These are phyloP conservation scores for Heliocybe sulcata DNA, from an alignment of 1,284 basidiomycete species.

Conservation along the genomic window DNA sequence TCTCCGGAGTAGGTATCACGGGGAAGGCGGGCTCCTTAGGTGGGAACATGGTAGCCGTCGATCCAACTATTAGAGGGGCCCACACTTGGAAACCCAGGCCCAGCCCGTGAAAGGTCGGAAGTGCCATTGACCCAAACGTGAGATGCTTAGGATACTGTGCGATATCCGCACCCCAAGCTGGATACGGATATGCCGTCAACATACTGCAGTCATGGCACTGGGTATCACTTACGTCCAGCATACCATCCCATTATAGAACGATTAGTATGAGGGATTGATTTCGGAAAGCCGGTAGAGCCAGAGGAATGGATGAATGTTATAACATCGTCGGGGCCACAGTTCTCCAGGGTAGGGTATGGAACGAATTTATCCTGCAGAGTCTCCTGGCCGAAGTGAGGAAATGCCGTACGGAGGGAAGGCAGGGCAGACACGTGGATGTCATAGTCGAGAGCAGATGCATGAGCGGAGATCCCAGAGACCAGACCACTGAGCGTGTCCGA, in stretches of 20 bases:
- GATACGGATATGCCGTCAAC: too few species aligned
- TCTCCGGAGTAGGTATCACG: constrained; percentile 11
- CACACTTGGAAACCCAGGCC: constrained; percentile 11
- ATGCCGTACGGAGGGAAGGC: not conserved
- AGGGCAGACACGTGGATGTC: not conserved
- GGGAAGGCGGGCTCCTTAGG: constrained; percentile 8
- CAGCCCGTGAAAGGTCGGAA: constrained; percentile 15
- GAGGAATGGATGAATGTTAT: not conserved
- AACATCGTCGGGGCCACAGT: not conserved
- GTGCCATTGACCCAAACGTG: constrained; percentile 5
- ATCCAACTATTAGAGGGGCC: constrained; percentile 6
- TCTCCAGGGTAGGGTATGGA: not conserved
- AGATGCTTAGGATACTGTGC: not conserved
- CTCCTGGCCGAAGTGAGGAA: not conserved
- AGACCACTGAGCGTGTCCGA: not conserved
- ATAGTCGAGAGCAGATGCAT: not conserved
- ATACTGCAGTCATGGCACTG: too few species aligned
- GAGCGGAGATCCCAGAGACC: not conserved
- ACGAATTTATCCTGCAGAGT: not conserved
- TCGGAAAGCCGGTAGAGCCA: not conserved
- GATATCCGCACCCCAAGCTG: too few species aligned
- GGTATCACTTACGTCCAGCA: too few species aligned
- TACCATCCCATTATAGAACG: too few species aligned
- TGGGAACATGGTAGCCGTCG: constrained; percentile 8
- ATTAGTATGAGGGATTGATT: not conserved